These are phyloP conservation scores for Limnanthes douglasii DNA, from an alignment of 345 rosid genomes.

Conservation along the genomic window DNA sequence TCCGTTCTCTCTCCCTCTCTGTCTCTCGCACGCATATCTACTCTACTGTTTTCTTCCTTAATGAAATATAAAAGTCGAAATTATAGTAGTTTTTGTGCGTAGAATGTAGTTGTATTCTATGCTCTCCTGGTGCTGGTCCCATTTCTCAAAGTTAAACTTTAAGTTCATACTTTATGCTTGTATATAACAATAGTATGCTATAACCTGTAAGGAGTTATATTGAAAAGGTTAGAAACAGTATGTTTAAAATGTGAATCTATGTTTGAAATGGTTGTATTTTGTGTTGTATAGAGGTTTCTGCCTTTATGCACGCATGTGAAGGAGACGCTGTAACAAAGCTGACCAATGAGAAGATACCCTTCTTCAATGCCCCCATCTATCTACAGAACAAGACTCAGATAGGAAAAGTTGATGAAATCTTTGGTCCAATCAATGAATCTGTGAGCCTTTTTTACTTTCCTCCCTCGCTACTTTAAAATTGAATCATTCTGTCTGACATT, in stretches of 20 bases:
- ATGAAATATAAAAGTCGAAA: neutral
- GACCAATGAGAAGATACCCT: neutral
- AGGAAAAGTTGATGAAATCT: slow-evolving; percentile 62
- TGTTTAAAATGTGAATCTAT: too few relatives aligned
- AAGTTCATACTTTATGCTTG: too few relatives aligned
- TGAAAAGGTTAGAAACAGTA: too few relatives aligned
- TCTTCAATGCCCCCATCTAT: slow-evolving; percentile 54
- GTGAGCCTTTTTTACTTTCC: slow-evolving; percentile 16
- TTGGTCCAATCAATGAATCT: slow-evolving; percentile 68
- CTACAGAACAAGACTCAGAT: slow-evolving; percentile 69
- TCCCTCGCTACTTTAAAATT: neutral
- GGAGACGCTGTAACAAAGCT: slow-evolving; percentile 47
- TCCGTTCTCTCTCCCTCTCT: slow-evolving; percentile 16
- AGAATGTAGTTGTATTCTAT: neutral
- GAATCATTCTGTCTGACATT: neutral
- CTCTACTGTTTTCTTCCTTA: neutral
- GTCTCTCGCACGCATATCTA: neutral
- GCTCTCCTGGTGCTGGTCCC: neutral
- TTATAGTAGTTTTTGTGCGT: neutral
- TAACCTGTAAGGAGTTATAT: too few relatives aligned
- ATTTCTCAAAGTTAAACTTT: too few relatives aligned
- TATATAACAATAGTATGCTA: too few relatives aligned
- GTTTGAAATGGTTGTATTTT: too few relatives aligned
- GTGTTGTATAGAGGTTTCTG: slow-evolving; percentile 75
- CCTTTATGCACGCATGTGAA: slow-evolving; percentile 79